A percentile compares a stretch with the other conserved stretches of the same genome.
Evolutionary conservation across 164 flowering plant genomes (phyloP).

Genomic region (Kalanchoe fedtschenkoi): DNA sequence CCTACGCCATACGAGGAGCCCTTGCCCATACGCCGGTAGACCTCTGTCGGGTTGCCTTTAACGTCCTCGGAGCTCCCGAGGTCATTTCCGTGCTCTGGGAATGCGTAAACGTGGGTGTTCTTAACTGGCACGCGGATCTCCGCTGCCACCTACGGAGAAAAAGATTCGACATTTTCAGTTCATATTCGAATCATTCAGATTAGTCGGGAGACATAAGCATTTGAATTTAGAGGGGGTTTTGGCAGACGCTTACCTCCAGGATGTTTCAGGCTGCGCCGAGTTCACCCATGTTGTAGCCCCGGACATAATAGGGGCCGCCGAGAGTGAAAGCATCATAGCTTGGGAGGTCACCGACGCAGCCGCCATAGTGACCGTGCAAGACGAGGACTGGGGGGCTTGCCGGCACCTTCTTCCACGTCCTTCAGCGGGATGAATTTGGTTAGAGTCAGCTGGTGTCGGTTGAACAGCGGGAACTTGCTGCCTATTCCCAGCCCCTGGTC

Average conservation of each 20-base stretch:
- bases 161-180: no score
- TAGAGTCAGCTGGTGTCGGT: conserved; percentile 83
- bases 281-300: conserved; percentile 99
- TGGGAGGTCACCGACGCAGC: conserved; percentile 97
- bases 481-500: conserved; percentile 97
- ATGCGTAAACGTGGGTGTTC: conserved; percentile 75
- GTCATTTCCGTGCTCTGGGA: conserved; percentile 97
- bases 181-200: no score
- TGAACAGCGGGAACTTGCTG: conserved; percentile 84
- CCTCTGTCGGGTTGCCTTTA: conserved; percentile 96
- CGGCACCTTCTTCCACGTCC: conserved; percentile 87
- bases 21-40: conserved; percentile 76
- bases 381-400: conserved; percentile 89
- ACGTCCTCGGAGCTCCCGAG: conserved; percentile 94
- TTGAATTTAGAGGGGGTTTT: neutral
- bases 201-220: no score
- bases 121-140: conserved; percentile 81
- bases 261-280: conserved; percentile 94
- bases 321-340: conserved; percentile 98
- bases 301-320: conserved; percentile 94
- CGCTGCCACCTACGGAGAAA: conserved; percentile 66
- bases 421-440: conserved; percentile 78
- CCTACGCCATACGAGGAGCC: conserved; percentile 97
- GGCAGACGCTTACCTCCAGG: conserved; percentile 55
- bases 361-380: conserved; percentile 95